These are phyloP conservation scores for Lizonia empirigonia DNA, from an alignment of 2,329 filamentous ascomycete species.

Conservation along the genomic window DNA sequence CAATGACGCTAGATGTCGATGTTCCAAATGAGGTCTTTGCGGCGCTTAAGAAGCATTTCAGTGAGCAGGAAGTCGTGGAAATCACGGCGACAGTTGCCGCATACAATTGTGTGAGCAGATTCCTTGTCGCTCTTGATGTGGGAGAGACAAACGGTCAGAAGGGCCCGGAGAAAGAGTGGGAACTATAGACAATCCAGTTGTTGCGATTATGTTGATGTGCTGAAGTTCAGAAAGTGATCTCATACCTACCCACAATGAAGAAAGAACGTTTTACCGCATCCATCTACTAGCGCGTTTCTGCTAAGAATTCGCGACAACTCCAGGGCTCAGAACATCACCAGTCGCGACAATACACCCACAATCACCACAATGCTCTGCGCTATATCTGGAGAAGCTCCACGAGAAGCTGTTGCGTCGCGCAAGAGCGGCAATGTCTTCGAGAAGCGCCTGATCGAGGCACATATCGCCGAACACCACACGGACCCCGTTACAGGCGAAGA, in stretches of 20 bases:
- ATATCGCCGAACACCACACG: conserved; percentile 89
- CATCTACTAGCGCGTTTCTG: conserved; percentile 9
- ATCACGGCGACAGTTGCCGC: conserved; percentile 77
- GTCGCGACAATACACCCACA: conserved; percentile 9
- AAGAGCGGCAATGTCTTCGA: conserved; percentile 95
- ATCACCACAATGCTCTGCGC: conserved; percentile 44
- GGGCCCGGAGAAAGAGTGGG: conserved; percentile 24
- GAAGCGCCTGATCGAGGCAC: conserved; percentile 91
- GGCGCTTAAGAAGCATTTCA: conserved; percentile 65
- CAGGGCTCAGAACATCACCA: conserved; percentile 4
- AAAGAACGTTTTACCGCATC: conserved; percentile 1
- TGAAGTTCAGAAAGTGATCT: not conserved
- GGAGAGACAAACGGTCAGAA: conserved; percentile 49
- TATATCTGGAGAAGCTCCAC: conserved; percentile 97
- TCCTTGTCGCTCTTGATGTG: conserved; percentile 79
- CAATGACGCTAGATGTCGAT: conserved; percentile 77
- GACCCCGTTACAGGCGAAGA: conserved; percentile 90
- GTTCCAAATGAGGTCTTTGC: conserved; percentile 73
- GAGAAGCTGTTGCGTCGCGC: conserved; percentile 91
- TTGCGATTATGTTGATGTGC: not conserved
- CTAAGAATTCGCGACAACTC: conserved; percentile 16
- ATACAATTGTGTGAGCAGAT: conserved; percentile 86
- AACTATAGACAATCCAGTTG: not conserved
- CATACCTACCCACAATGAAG: not conserved
- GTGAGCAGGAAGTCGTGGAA: conserved; percentile 77